Percentiles rank a stretch among this genome's conserved stretches.
Conservation (phyloP, 345 rosid species). For the Draba incana region DNA sequence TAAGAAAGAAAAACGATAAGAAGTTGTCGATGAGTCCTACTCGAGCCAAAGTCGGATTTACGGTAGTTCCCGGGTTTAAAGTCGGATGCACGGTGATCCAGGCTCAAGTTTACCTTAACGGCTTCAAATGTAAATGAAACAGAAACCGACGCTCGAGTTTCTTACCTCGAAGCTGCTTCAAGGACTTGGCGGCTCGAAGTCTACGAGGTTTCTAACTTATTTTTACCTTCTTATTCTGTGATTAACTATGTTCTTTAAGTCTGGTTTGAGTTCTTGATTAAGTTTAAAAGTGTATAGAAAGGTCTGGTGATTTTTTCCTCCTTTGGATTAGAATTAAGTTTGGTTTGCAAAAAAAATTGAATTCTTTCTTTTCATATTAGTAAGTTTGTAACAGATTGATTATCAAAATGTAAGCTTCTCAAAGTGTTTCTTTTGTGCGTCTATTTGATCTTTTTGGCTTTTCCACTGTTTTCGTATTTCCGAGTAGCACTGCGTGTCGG, state of each 20-base stretch:
- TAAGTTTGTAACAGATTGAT: conserved; percentile 30
- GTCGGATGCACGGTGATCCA: conserved; percentile 74
- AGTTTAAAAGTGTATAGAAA: conserved; percentile 34
- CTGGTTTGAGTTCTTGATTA: conserved; percentile 32
- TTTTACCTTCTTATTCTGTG: conserved; percentile 31
- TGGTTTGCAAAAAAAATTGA: conserved; percentile 15
- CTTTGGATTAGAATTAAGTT: conserved; percentile 2
- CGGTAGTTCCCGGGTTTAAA: conserved; percentile 90
- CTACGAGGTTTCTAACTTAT: conserved; percentile 17
- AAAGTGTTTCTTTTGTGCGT: not conserved
- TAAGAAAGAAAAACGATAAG: conserved; percentile 40
- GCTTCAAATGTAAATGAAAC: conserved; percentile 51
- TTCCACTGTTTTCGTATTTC: conserved; percentile 13
- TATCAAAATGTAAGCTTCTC: conserved; percentile 1
- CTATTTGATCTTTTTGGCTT: not conserved
- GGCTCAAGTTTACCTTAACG: conserved; percentile 73
- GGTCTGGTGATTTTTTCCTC: conserved; percentile 20
- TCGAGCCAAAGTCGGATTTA: conserved; percentile 77
- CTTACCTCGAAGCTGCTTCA: not conserved
- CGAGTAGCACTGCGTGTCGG: conserved; percentile 22
- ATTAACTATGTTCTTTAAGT: conserved; percentile 32
- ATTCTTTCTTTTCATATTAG: conserved; percentile 19
- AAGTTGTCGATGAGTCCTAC: conserved; percentile 37
- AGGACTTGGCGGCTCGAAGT: conserved; percentile 23
- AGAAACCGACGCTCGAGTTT: conserved; percentile 8